Conservation (phyloP, 176 grass and related monocot species). For the Alopecurus myosuroides region DNA sequence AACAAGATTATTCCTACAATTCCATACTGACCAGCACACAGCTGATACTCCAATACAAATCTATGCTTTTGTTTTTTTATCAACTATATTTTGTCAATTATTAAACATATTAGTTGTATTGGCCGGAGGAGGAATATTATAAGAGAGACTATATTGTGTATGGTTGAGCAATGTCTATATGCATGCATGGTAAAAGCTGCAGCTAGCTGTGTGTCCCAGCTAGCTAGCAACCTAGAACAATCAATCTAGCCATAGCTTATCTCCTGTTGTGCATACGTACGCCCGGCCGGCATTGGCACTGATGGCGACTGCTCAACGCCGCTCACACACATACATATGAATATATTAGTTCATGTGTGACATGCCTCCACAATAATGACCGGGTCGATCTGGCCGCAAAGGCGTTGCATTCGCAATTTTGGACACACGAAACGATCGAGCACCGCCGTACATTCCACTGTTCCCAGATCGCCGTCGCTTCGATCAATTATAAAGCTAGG, state of each 20-base stretch:
- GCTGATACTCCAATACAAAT: no score
- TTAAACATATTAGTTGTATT: no score
- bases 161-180: background rate
- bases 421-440: background rate
- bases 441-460: conserved; percentile 25
- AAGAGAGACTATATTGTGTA: no score
- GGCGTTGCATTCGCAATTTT: background rate
- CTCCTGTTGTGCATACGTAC: conserved; percentile 14
- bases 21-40: no score
- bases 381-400: background rate
- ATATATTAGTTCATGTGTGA: background rate
- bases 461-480: conserved; percentile 15
- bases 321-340: background rate
- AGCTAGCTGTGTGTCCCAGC: background rate
- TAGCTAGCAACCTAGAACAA: conserved; percentile 5
- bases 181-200: background rate
- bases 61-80: no score
- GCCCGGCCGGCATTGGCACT: background rate
- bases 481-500: conserved; percentile 10
- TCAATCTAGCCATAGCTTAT: conserved; percentile 22
- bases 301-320: conserved; percentile 34
- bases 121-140: no score
- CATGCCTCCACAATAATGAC: conserved; percentile 22
- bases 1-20: no score
- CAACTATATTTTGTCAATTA: no score